Base-by-base conservation (phyloP, 2,329 filamentous ascomycete species). In the Coniella vitis region DNA sequence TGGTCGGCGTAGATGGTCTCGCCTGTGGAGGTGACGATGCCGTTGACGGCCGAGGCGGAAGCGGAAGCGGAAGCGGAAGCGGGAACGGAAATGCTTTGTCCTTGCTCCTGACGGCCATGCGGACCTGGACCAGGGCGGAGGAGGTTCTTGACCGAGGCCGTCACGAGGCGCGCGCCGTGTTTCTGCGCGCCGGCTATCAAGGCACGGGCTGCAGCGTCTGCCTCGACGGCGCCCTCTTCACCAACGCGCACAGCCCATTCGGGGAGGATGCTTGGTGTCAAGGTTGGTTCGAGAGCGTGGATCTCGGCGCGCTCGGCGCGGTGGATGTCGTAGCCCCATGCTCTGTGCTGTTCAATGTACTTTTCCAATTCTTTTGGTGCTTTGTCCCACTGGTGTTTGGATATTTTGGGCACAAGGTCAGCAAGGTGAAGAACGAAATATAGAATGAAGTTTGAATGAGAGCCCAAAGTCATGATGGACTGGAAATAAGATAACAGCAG, bases 231-330 rank as follows among this genome's bases (percentile, higher is more conserved):
- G 47, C 64, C 58, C 42, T 67, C 58, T 34, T 61, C 70, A 8
- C 77, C 74, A 0, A 64, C 90, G 12, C 85, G 91, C 61, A 54
- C 37, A 7, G 40, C 48, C 52, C 52, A 51, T 20, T 54, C 48
- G 13, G 49, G 52, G 13, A 52, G 14, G 8, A 9, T 31, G 3
- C 54, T 43, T 9, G 36, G 14, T 7, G 50, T 36, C 21, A 64
- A 50, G 12, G 32, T n/a, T 7, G 58, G 60, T 52, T 61, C 58
- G 10, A 56, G 48, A 12, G 49, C 53, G 10, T 41, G 43, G 10
- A 58, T 56, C 31, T 57, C 53, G 3, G 56, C 45, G 9, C 47
- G 47, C 13, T 56, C 48, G 10, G 60, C 50, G 12, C 56, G 56
- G 19, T 52, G 43, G 8, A 61, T 55, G 17, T 57, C 54, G 49